Base-by-base conservation (phyloP, 495 filamentous ascomycete species). In the Cercophora scortea region DNA sequence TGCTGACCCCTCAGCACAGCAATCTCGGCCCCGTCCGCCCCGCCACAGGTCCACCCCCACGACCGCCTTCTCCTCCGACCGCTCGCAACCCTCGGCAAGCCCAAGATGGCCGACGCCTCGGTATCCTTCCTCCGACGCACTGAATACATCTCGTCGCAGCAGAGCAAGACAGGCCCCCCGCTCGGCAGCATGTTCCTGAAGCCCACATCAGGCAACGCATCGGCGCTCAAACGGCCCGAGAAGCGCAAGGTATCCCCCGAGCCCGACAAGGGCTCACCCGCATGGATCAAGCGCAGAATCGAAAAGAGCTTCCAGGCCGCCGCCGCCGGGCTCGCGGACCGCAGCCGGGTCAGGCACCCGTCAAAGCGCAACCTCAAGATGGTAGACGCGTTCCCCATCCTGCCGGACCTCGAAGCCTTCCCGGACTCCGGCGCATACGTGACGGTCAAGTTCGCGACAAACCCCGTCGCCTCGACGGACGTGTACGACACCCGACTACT, bases 71-170 rank as follows among this genome's bases (percentile, higher is more conserved):
- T 98, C 42, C 78, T 97, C 42, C 81, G 88, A 56, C 85, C 87
- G 1, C 80, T 94, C 15, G 79, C 88, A 6, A 79, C 86, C 32
- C 79, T 96, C 19, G 89, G 88, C 17, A 94, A 95, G 66, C 85
- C 89, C 2, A 76, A 79, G 55, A 60, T 69, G 42, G 63, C 72
- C 33, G 83, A 84, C 13, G 78, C 86, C 3, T 79, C 79, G 45
- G 87, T 95, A 47, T 95, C 90, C 57, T 97, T 98, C 80, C 81
- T 98, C 49, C 87, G 93, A 36, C 85, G 92, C 43, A 96, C 94
- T 12, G 94, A 98, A 64, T 96, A 97, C 65, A 96, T 94, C 52
- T 90, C 92, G 4, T 85, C 87, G 8, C 81, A 80, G 41, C 67
- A 64, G 72, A 54, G 41, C 53, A 63, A 61, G 47, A 59, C 62